Evolutionary conservation across 2,329 filamentous ascomycete genomes (phyloP).

Genomic region (Aureobasidium subglaciale): DNA sequence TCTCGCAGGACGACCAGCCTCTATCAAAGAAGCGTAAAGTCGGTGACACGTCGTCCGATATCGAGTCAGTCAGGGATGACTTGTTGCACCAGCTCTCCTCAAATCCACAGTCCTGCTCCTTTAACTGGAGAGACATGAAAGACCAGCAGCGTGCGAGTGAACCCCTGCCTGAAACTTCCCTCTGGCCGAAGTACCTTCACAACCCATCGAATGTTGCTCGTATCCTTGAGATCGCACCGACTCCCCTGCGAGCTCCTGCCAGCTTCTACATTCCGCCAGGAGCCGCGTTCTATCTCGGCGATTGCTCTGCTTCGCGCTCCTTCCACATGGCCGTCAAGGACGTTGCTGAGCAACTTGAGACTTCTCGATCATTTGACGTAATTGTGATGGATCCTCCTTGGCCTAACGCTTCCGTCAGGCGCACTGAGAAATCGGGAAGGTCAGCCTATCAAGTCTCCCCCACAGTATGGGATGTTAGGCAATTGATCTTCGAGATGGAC

Average conservation of each 20-base stretch:
- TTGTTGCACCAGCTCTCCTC: slow-evolving; percentile 6
- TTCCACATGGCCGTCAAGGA: slow-evolving; percentile 33
- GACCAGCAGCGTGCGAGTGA: background rate
- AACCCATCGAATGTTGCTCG: background rate
- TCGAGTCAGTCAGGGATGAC: background rate
- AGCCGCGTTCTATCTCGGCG: slow-evolving; percentile 45
- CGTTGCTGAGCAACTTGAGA: slow-evolving; percentile 32
- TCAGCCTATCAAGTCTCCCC: slow-evolving; percentile 14
- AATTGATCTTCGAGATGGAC: slow-evolving; percentile 35
- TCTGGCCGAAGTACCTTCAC: background rate
- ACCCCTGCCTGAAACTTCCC: background rate
- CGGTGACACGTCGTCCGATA: background rate
- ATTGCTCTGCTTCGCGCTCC: slow-evolving; percentile 29
- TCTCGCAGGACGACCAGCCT: background rate
- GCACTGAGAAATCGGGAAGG: slow-evolving; percentile 25
- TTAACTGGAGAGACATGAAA: background rate
- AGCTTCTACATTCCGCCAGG: slow-evolving; percentile 42
- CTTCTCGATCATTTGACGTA: slow-evolving; percentile 54
- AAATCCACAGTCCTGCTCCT: background rate
- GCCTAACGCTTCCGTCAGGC: slow-evolving; percentile 68
- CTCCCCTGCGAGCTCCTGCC: background rate
- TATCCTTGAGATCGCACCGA: background rate
- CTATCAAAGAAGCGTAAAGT: slow-evolving; percentile 22
- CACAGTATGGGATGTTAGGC: slow-evolving; percentile 35
- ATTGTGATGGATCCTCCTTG: slow-evolving; percentile 72